These are phyloP conservation scores for Paramecium tetraurelia DNA, from an alignment of 73 alveolate genomes.

Conservation along the genomic window DNA sequence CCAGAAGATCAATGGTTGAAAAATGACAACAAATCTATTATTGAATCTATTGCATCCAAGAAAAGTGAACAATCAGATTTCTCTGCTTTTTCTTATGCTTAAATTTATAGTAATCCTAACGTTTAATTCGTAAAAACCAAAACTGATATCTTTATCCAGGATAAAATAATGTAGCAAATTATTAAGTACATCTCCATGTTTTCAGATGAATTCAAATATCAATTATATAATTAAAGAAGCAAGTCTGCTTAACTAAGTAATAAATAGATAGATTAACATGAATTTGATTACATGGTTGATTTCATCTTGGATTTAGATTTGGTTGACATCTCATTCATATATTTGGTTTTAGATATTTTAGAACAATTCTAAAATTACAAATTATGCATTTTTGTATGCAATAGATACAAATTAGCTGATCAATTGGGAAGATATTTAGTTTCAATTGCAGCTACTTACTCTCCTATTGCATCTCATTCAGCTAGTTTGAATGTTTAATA, in stretches of 20 bases:
- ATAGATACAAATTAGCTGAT: conserved; percentile 78
- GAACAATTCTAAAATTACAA: conserved; percentile 82
- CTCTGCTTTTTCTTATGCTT: conserved; percentile 45
- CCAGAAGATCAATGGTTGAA: conserved; percentile 79
- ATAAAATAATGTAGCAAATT: conserved; percentile 76
- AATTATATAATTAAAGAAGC: conserved; percentile 67
- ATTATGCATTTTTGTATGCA: conserved; percentile 86
- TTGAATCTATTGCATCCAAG: conserved; percentile 55
- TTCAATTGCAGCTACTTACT: conserved; percentile 76
- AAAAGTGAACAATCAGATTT: conserved; percentile 45
- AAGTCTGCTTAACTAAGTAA: conserved; percentile 64
- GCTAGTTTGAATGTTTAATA: conserved; percentile 19
- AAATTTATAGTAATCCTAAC: conserved; percentile 6
- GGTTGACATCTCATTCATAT: conserved; percentile 70
- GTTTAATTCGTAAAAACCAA: conserved; percentile 62
- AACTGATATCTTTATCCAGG: conserved; percentile 85
- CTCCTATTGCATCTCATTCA: conserved; percentile 67
- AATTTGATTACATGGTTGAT: conserved; percentile 63
- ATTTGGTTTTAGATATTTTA: conserved; percentile 80
- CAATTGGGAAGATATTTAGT: conserved; percentile 78
- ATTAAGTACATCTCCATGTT: conserved; percentile 82
- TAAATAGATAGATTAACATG: conserved; percentile 18
- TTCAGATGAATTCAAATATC: conserved; percentile 77
- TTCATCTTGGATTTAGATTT: conserved; percentile 80
- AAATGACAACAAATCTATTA: conserved; percentile 54